Evolutionary conservation across 306 rosid genomes (phyloP).

Genomic region (Casuarina equisetifolia): DNA sequence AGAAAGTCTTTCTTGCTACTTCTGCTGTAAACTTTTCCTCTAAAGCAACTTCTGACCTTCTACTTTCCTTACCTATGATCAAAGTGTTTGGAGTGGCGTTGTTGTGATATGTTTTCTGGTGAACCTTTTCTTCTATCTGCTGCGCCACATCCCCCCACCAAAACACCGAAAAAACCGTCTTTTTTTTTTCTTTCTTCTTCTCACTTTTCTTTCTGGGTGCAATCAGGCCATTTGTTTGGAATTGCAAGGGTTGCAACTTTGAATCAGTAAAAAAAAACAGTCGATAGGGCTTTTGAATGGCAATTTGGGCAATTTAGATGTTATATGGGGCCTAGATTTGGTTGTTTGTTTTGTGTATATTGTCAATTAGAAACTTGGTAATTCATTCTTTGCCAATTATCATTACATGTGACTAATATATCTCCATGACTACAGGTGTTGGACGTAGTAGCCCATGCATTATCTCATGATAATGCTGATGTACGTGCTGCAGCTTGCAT

Average conservation of each 20-base stretch:
- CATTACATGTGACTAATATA: constrained; percentile 9
- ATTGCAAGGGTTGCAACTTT: neutral
- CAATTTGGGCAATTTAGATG: neutral
- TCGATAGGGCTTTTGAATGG: neutral
- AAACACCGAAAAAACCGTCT: too few relatives aligned
- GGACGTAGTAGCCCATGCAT: constrained; percentile 55
- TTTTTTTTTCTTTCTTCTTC: too few relatives aligned
- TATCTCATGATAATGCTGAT: constrained; percentile 61
- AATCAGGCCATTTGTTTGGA: neutral
- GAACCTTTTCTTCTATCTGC: neutral
- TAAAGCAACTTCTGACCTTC: constrained; percentile 12
- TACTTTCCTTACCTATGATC: constrained; percentile 13
- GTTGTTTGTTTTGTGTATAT: constrained; percentile 5
- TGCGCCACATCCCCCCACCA: too few relatives aligned
- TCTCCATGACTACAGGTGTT: constrained; percentile 49
- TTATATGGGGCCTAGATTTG: constrained; percentile 15
- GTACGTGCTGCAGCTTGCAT: constrained; percentile 88
- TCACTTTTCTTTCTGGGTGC: neutral
- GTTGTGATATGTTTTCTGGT: neutral
- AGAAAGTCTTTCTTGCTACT: constrained; percentile 12
- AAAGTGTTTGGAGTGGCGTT: neutral
- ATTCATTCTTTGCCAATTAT: neutral
- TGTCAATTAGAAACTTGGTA: neutral
- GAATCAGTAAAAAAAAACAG: neutral
- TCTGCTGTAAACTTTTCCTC: neutral